A percentile compares a stretch with the other conserved stretches of the same genome.
These are phyloP conservation scores for Globisporangium nodosum DNA, from an alignment of 352 stramenopile genomes.

Conservation along the genomic window DNA sequence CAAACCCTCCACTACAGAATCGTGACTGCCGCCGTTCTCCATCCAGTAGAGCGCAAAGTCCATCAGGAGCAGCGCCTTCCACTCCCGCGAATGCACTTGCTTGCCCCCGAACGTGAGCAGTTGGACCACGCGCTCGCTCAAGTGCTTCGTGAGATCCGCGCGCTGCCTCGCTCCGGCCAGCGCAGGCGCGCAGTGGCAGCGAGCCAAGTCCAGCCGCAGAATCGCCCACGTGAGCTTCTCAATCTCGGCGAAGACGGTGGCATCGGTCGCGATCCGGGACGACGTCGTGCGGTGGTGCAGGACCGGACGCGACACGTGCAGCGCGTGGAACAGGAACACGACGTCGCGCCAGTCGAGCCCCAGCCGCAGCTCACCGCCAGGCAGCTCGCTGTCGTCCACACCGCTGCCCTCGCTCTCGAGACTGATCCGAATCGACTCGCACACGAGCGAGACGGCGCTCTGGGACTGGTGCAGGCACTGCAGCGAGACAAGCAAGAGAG, in stretches of 20 bases:
- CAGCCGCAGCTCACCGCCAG: slow-evolving; percentile 6
- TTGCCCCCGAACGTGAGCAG: slow-evolving; percentile 63
- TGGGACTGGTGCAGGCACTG: slow-evolving; percentile 60
- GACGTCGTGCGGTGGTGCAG: slow-evolving; percentile 62
- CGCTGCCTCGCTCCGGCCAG: not conserved
- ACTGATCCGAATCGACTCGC: slow-evolving; percentile 36
- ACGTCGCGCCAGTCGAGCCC: slow-evolving; percentile 50
- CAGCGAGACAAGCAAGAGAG: not conserved
- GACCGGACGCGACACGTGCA: slow-evolving; percentile 76
- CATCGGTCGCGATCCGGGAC: slow-evolving; percentile 44
- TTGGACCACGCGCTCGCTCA: slow-evolving; percentile 26
- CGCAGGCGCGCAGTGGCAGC: not conserved
- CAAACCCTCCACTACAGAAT: not conserved
- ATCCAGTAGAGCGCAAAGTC: slow-evolving; percentile 68
- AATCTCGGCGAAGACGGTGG: slow-evolving; percentile 35
- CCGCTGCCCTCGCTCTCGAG: slow-evolving; percentile 6
- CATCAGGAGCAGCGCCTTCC: slow-evolving; percentile 74
- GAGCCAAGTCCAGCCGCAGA: slow-evolving; percentile 8
- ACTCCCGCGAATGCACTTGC: slow-evolving; percentile 59
- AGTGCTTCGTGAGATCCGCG: slow-evolving; percentile 18
- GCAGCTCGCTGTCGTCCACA: slow-evolving; percentile 8
- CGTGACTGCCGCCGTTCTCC: slow-evolving; percentile 14
- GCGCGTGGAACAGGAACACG: slow-evolving; percentile 60
- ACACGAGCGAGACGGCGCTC: slow-evolving; percentile 37
- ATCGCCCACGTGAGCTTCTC: slow-evolving; percentile 35